Conservation (phyloP, 441 rosid species). For the Brassica balearica region DNA sequence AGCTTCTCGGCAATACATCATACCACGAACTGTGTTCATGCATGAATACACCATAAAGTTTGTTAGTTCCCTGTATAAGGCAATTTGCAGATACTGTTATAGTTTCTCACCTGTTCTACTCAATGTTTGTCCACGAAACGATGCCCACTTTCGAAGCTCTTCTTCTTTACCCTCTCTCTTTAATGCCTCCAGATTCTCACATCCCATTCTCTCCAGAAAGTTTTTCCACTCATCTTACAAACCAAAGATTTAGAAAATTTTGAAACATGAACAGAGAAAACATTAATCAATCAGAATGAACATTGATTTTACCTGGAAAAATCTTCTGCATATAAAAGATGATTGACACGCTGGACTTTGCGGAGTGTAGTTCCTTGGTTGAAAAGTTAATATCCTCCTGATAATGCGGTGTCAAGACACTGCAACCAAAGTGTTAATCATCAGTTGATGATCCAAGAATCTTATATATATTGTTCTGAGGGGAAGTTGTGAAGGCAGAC, state of each 20-base stretch:
- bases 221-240: conserved; percentile 91
- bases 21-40: conserved; percentile 84
- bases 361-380: conserved; percentile 70
- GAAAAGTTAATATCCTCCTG: conserved; percentile 90
- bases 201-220: conserved; percentile 91
- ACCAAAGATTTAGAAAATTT: conserved; percentile 20
- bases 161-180: conserved; percentile 62
- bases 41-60: conserved; percentile 20
- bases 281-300: conserved; percentile 12
- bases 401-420: conserved; percentile 93
- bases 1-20: conserved; percentile 98
- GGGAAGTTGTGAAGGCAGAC: conserved; percentile 50
- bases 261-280: conserved; percentile 35
- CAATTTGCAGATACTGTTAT: background rate
- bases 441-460: conserved; percentile 25
- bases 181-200: conserved; percentile 56
- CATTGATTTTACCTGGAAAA: conserved; percentile 72
- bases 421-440: conserved; percentile 47
- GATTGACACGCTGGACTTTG: conserved; percentile 83
- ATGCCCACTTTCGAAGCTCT: conserved; percentile 91
- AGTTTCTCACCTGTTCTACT: conserved; percentile 83
- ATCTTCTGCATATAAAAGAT: conserved; percentile 84
- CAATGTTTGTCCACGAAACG: conserved; percentile 94
- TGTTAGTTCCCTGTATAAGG: conserved; percentile 7
- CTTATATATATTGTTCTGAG: background rate